Evolutionary conservation across 805 yeast species (phyloP).

Genomic region (Hanseniaspora mollemarum): DNA sequence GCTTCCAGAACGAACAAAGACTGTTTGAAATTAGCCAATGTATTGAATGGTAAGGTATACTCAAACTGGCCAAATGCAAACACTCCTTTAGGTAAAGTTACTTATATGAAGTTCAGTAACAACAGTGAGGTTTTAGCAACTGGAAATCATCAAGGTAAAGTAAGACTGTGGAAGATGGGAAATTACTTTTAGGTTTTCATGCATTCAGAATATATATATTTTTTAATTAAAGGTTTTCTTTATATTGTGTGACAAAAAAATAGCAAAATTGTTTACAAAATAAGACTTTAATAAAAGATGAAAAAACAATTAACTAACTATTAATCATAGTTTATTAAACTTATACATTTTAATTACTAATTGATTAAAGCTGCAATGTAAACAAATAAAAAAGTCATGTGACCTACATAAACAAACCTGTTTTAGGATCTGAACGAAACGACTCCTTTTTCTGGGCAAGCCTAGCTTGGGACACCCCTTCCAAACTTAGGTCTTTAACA

Average conservation of each 20-base stretch:
- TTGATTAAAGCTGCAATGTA: not conserved
- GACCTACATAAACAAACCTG: not conserved
- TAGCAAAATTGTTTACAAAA: not conserved
- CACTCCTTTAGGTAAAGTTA: slow-evolving; percentile 92
- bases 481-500: no score
- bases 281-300: not conserved
- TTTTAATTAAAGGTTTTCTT: not conserved
- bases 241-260: no score
- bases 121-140: slow-evolving; percentile 71
- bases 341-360: not conserved
- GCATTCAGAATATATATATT: slow-evolving; percentile 1
- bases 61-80: slow-evolving; percentile 96
- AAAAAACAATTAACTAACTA: not conserved
- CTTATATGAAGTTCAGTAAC: slow-evolving; percentile 67
- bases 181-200: slow-evolving; percentile 42
- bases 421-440: no score
- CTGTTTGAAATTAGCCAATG: slow-evolving; percentile 72
- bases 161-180: slow-evolving; percentile 76
- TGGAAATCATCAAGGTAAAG: slow-evolving; percentile 85
- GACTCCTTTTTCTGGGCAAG: no score
- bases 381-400: not conserved
- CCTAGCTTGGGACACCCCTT: no score
- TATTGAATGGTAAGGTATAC: slow-evolving; percentile 77
- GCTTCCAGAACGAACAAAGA: slow-evolving; percentile 80
- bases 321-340: no score